A percentile compares a stretch with the other conserved stretches of the same genome.
Evolutionary conservation across 345 rosid species (phyloP).

Genomic region (Geranium rotundifolium): DNA sequence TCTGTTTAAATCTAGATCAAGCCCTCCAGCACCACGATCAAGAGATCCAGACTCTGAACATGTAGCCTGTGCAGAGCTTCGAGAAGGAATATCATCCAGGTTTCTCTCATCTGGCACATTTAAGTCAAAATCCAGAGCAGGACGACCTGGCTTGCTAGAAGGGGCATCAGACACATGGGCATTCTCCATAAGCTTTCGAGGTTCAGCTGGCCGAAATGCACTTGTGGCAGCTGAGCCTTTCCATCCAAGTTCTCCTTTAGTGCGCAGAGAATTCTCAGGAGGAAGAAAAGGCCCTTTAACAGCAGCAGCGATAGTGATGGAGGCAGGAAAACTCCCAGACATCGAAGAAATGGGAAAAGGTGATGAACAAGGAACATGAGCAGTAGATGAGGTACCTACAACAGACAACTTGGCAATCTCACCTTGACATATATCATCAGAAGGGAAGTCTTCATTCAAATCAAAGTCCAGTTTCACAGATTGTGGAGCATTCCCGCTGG

Average conservation of each 20-base stretch:
- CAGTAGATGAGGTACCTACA: slow-evolving; percentile 21
- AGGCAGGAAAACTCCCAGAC: slow-evolving; percentile 42
- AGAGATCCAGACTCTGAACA: slow-evolving; percentile 19
- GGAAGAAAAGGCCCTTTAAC: slow-evolving; percentile 82
- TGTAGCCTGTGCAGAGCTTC: slow-evolving; percentile 23
- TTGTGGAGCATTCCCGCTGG: slow-evolving; percentile 17
- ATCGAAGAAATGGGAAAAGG: slow-evolving; percentile 36
- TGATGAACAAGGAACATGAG: slow-evolving; percentile 27
- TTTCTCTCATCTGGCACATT: slow-evolving; percentile 79
- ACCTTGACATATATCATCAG: slow-evolving; percentile 42
- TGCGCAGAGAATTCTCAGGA: slow-evolving; percentile 54
- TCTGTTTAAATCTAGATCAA: slow-evolving; percentile 79
- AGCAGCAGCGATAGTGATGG: slow-evolving; percentile 74
- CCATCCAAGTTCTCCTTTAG: slow-evolving; percentile 76
- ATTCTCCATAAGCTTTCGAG: slow-evolving; percentile 47
- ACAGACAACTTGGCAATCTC: slow-evolving; percentile 29
- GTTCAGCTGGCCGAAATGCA: slow-evolving; percentile 96
- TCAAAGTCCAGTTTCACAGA: slow-evolving; percentile 62
- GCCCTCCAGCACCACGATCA: slow-evolving; percentile 42
- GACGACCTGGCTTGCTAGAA: slow-evolving; percentile 36
- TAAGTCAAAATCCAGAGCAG: slow-evolving; percentile 59
- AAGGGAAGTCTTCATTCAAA: slow-evolving; percentile 62
- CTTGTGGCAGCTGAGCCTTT: slow-evolving; percentile 98
- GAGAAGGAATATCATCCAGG: slow-evolving; percentile 51
- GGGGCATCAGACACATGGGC: slow-evolving; percentile 24